Evolutionary conservation across 2,329 filamentous ascomycete genomes (phyloP), one percentile per base, ranked within the genome.

Genomic region (Sporothrix luriei): DNA sequence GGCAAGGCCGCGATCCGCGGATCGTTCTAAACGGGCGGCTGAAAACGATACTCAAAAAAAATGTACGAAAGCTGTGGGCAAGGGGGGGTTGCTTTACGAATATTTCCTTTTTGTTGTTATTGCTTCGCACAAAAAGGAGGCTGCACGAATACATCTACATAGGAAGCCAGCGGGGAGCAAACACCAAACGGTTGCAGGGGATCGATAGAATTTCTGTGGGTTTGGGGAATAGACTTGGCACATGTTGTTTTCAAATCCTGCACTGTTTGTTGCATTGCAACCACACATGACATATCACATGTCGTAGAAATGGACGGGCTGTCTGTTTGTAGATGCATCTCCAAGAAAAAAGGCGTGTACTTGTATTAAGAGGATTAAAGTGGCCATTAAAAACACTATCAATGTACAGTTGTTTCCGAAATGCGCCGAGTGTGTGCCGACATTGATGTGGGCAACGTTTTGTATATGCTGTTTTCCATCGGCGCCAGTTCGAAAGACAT

Each of bases 1-100:
- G 91, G 88, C 71, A 94, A 97, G 84, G 91, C 91, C 55, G 94
- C 93, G 74, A 88, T 95, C 71, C 84, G 93, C 75, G 92, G 91
- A 49, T 51, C 71, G 24, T 71, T 74, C 26, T 74, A 72, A 61
- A 38, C 14, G 38, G 19, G 24, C 29, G 33, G 24, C 3, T n/a
- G 11, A 64, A 24, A 26, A 24, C 40, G 40, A 61, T n/a, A 46
- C n/a, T 14, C 16, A 61, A 49, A 43, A 62, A 46, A 16, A 10
- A 62, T 26, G 38, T 62, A 62, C 57, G 57, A 62, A 46, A 46
- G 62, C 9, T 4, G 68, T 49, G 33, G 65, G 13, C 57, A 46
- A 24, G n/a, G 57, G 57, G 55, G 57, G 21, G 40, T 49, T 29
- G 61, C 13, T 49, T 64, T 49, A 49, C 33, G 61, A 49, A 48